These are phyloP conservation scores for Globisporangium okanoganense DNA, from an alignment of 352 stramenopile species.

Conservation along the genomic window DNA sequence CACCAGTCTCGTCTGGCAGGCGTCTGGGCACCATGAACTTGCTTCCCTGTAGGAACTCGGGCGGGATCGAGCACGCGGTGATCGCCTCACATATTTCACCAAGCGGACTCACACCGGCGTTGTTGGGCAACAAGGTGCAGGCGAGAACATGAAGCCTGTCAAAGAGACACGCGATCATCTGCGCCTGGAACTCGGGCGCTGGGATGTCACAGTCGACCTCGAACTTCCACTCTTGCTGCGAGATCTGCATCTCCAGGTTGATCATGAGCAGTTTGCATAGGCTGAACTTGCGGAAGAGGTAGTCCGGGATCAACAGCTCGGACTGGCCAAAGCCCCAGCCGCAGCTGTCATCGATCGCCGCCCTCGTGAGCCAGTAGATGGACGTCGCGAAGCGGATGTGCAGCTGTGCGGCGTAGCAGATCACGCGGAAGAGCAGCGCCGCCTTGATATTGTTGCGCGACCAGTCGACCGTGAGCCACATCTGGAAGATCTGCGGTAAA, in stretches of 20 bases:
- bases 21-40: conserved; percentile 19
- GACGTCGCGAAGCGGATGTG: conserved; percentile 77
- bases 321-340: conserved; percentile 79
- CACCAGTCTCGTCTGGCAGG: conserved; percentile 9
- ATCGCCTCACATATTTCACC: conserved; percentile 60
- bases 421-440: conserved; percentile 65
- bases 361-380: conserved; percentile 78
- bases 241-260: conserved; percentile 83
- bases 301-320: conserved; percentile 69
- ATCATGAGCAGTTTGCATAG: conserved; percentile 80
- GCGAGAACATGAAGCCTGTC: conserved; percentile 52
- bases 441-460: conserved; percentile 71
- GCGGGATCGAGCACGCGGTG: conserved; percentile 39
- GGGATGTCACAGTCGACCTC: conserved; percentile 59
- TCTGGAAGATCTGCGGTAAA: conserved; percentile 77
- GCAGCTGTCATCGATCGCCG: conserved; percentile 75
- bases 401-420: conserved; percentile 65
- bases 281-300: conserved; percentile 74
- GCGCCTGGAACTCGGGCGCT: conserved; percentile 47
- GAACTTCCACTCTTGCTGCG: conserved; percentile 54
- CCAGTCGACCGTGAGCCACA: conserved; percentile 82
- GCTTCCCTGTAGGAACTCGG: conserved; percentile 37
- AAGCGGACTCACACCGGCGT: conserved; percentile 27
- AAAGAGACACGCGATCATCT: conserved; percentile 67
- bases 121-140: conserved; percentile 20